Base-by-base conservation (phyloP, 1,139 yeast genomes). In the Meyerozyma elateridarum region DNA sequence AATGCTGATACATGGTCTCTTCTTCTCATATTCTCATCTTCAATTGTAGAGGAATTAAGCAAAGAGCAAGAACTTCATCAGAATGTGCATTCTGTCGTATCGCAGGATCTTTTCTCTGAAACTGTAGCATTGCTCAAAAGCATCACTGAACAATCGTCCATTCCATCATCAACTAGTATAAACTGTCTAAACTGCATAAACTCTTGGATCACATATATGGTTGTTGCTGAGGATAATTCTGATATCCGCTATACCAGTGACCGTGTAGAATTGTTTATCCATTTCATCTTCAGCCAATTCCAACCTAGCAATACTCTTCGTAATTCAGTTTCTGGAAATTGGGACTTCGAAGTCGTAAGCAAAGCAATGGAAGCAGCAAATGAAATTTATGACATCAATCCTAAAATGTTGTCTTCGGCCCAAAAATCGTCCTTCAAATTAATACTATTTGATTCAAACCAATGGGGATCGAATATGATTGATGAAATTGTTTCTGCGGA, bases 21-120 rank as follows among this genome's bases (percentile, higher is more conserved):
- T 1, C 26, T 46, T 15, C 39, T 50, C 8, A 32, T 32, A 6
- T 42, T 50, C n/a, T 31, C 38, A 18, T 64, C 79, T 15, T 74
- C 76, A 12, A 45, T 79, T 1, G 73, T 70, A 1, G 88, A 80
- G 47, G 88, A 81, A 40, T 43, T 71, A 7, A 46, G 59, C 20
- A 73, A 42, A 16, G 29, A 3, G 15, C 30, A 28, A 17, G 33
- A 37, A 4, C 26, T 41, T 18, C 27, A 15, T 24, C 5, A 17
- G 11, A 15, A 17, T 15, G 18, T 24, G 11, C 27, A 24, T 13
- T n/a, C 14, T n/a, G 11, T 8, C 6, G 27, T 24, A 6, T 24
- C n/a, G 8, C 18, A 15, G 11, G 15, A 24, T 11, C 17, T 24
- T 14, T 24, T 24, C 8, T 18, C 27, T 7, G 27, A 8, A 4